Percentiles rank a stretch among this genome's conserved stretches.
These are phyloP conservation scores for Globisporangium perplexum DNA, from an alignment of 352 stramenopile species.

Conservation along the genomic window DNA sequence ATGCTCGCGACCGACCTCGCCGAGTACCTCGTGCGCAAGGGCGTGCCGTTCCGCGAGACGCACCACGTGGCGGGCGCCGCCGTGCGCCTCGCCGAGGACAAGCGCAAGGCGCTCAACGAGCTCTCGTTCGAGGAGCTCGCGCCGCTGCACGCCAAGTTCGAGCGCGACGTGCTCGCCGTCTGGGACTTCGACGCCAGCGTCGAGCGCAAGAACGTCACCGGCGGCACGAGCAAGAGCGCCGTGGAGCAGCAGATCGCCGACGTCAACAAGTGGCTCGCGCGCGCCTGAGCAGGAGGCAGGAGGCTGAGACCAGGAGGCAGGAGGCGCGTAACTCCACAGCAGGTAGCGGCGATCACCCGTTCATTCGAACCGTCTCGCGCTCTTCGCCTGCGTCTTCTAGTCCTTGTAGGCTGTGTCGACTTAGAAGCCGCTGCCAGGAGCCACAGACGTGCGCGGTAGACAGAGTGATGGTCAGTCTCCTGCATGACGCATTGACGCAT, in stretches of 20 bases:
- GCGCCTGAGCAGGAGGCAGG: no score
- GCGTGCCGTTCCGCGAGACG: slow-evolving; percentile 99
- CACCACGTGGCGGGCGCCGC: slow-evolving; percentile 97
- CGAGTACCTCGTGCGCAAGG: slow-evolving; percentile 98
- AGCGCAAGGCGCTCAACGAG: slow-evolving; percentile 74
- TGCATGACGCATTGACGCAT: no score
- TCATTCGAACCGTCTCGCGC: background rate
- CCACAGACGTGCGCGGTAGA: background rate
- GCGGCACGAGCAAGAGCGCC: slow-evolving; percentile 73
- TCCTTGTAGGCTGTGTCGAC: no score
- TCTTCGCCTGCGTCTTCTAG: no score
- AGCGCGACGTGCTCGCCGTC: slow-evolving; percentile 82
- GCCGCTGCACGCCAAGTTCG: slow-evolving; percentile 87
- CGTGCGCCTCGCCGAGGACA: slow-evolving; percentile 90
- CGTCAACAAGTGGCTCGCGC: slow-evolving; percentile 67
- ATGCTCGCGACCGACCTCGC: slow-evolving; percentile 99
- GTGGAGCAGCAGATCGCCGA: slow-evolving; percentile 77
- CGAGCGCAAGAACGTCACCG: slow-evolving; percentile 88
- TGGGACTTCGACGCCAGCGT: slow-evolving; percentile 91
- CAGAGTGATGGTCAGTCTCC: background rate
- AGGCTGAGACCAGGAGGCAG: no score
- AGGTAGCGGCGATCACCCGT: background rate
- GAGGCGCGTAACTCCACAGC: no score
- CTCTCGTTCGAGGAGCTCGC: slow-evolving; percentile 89
- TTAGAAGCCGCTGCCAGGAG: background rate